Evolutionary conservation across 345 rosid genomes (phyloP).

Genomic region (Geranium rotundifolium): DNA sequence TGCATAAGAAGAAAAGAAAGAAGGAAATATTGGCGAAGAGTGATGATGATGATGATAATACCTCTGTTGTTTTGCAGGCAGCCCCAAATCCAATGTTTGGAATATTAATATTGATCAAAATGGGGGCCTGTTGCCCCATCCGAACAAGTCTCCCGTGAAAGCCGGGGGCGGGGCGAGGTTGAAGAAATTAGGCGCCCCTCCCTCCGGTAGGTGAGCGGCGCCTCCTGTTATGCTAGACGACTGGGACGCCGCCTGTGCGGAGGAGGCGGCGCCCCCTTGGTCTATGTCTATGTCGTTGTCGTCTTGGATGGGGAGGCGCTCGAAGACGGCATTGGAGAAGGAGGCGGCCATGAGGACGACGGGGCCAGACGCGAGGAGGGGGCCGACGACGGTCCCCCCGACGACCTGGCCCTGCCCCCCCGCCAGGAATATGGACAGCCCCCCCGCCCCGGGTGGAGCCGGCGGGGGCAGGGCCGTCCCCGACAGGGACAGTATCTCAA

Average conservation of each 20-base stretch:
- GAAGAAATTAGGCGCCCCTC: too few relatives aligned
- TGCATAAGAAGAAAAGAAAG: too few relatives aligned
- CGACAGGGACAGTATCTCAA: slow-evolving; percentile 63
- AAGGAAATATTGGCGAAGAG: too few relatives aligned
- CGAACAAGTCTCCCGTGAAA: too few relatives aligned
- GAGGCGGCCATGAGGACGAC: slow-evolving; percentile 73
- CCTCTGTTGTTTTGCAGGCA: too few relatives aligned
- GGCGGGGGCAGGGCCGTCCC: slow-evolving; percentile 84
- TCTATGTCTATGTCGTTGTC: too few relatives aligned
- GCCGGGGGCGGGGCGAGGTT: too few relatives aligned
- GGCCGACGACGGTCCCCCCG: slow-evolving; percentile 65
- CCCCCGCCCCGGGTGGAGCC: slow-evolving; percentile 70
- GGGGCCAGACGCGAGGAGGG: slow-evolving; percentile 51
- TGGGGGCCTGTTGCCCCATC: too few relatives aligned
- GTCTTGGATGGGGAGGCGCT: slow-evolving; percentile 57
- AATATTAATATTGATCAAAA: too few relatives aligned
- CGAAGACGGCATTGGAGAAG: slow-evolving; percentile 62
- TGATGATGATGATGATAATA: too few relatives aligned
- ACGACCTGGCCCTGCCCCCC: slow-evolving; percentile 81
- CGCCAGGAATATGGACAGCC: slow-evolving; percentile 54
- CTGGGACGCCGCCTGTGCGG: slow-evolving; percentile 50
- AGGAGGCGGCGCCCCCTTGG: slow-evolving; percentile 15
- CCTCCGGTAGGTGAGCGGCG: slow-evolving; percentile 7
- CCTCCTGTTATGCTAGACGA: slow-evolving; percentile 48
- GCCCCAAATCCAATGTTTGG: too few relatives aligned